Evolutionary conservation across 2,329 filamentous ascomycete species (phyloP), one percentile per base, ranked within the genome.

Genomic region (Phoma sp.): DNA sequence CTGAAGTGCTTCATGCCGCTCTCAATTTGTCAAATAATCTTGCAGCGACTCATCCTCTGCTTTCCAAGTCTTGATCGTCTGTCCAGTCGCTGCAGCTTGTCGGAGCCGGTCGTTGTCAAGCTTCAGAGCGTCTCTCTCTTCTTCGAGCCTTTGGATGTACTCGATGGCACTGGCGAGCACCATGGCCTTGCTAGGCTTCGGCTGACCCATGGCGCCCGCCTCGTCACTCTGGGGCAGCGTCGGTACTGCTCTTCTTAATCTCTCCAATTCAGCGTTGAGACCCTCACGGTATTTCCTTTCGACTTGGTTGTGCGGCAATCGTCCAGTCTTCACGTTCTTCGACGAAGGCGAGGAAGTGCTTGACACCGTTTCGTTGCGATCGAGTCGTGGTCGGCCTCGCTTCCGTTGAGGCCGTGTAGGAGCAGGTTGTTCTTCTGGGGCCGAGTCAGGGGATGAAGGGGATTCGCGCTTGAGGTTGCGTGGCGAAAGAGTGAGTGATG

Each of bases 291-390:
- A 66, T 44, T 66, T 66, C 47, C 64, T 62, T 32, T 66, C 70
- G 40, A 52, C 64, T 48, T 74, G 70, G 45, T 74, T 74, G 60
- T 74, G 71, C 10, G 72, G 72, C n/a, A 66, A 60, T 22, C 66
- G 68, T 35, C 46, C 58, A 14, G 63, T 57, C 50, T 60, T 58
- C 25, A 55, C 60, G 41, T 51, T 54, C 41, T 68, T 66, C 10
- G 52, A 44, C 13, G 54, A 47, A 6, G 55, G 50, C 9, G 57
- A 59, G 9, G 57, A 53, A 11, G 63, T 57, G 54, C 60, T 39
- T 11, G 68, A 64, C 5, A 58, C 54, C 22, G 24, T 37, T n/a
- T 61, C 55, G 49, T 47, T 62, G 51, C 65, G 65, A 41, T 71
- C 63, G 43, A 74, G 60, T 33, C 66, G 60, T 44, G 70, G 69